Conservation (phyloP, 106 monocot genomes). For the Amphibolis antarctica region DNA sequence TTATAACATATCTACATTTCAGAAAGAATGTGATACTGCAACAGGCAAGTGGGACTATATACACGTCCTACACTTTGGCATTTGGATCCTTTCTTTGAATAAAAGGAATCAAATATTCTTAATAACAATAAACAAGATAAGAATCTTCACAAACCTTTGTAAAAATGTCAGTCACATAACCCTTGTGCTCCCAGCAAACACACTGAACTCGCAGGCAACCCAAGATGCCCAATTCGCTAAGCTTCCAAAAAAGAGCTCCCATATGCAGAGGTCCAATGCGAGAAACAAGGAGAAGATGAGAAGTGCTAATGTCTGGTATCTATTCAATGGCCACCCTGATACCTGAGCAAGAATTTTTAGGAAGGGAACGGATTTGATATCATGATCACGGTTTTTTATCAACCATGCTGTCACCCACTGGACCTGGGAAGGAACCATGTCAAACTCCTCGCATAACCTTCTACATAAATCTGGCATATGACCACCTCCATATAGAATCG, state of each 20-base stretch:
- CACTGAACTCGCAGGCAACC: conserved; percentile 26
- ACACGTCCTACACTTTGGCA: too few species aligned
- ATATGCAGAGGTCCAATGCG: conserved; percentile 75
- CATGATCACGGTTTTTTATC: conserved; percentile 40
- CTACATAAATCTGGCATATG: conserved; percentile 91
- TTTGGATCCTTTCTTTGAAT: too few species aligned
- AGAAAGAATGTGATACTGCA: too few species aligned
- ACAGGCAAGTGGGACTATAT: too few species aligned
- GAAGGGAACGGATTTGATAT: conserved; percentile 46
- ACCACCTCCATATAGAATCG: conserved; percentile 76
- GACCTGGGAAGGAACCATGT: conserved; percentile 60
- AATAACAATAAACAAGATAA: too few species aligned
- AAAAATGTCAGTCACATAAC: too few species aligned
- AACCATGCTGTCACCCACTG: conserved; percentile 84
- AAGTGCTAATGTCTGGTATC: conserved; percentile 62
- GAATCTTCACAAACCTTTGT: too few species aligned
- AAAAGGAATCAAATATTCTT: too few species aligned
- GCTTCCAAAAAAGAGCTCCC: conserved; percentile 61
- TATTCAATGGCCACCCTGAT: conserved; percentile 59
- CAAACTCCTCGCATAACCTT: conserved; percentile 49
- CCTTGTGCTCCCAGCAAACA: background rate
- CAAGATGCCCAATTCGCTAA: conserved; percentile 46
- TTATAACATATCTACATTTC: too few species aligned
- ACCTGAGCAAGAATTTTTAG: conserved; percentile 35
- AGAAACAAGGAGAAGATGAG: conserved; percentile 54